Conservation (phyloP, 2,329 filamentous ascomycete genomes). For the Trichoderma hamatum region DNA sequence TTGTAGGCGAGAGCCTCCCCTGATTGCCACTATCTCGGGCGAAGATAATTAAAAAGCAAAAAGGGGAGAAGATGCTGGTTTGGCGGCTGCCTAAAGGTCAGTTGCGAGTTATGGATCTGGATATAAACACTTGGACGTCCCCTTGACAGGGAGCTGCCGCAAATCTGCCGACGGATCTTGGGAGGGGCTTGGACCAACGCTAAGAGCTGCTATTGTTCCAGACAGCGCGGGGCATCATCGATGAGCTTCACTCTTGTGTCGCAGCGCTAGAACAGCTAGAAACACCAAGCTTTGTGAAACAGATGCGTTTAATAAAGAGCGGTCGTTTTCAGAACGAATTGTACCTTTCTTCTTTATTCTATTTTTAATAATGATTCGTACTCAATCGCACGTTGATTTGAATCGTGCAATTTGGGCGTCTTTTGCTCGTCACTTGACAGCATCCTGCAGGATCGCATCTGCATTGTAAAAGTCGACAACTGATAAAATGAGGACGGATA, state of each 20-base stretch:
- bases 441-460: not conserved
- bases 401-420: not conserved
- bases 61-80: not conserved
- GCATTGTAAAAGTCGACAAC: not conserved
- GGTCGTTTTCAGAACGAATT: not conserved
- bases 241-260: not conserved
- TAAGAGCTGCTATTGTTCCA: not conserved
- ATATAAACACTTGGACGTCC: not conserved
- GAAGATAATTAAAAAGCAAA: not conserved
- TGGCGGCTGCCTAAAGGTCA: constrained; percentile 15
- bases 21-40: constrained; percentile 8
- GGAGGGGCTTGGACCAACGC: constrained; percentile 1
- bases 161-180: constrained; percentile 11
- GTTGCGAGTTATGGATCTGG: constrained; percentile 3
- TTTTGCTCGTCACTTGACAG: not conserved
- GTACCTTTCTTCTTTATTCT: not conserved
- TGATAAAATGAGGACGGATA: not conserved
- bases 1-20: constrained; percentile 3
- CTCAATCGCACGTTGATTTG: not conserved
- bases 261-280: not conserved
- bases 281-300: not conserved
- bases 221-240: constrained; percentile 11
- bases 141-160: constrained; percentile 3
- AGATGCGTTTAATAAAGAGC: not conserved
- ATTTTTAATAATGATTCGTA: not conserved